Evolutionary conservation across 2,329 filamentous ascomycete genomes (phyloP), one percentile per base, ranked within the genome.

Genomic region (Zymoseptoria pseudotritici): DNA sequence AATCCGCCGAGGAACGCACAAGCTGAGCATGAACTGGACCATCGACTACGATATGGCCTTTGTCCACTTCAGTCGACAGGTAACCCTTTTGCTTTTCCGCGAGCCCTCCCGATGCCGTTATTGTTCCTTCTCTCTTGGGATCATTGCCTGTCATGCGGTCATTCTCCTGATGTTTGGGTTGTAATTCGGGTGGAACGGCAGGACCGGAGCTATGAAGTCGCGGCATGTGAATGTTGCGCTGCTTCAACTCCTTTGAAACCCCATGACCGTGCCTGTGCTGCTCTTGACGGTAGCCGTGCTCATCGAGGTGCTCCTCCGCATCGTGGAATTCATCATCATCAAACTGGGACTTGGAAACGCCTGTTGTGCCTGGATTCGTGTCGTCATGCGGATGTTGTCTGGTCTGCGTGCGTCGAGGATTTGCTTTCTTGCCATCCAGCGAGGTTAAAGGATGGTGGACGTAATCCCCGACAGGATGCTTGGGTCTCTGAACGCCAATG

Each of bases 1-100:
- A 97, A 74, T 97, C 93, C 52, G 85, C 85, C 63, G 91, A 96
- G 59, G 91, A 96, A 49, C 94, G 85, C n/a, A 97, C 86, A 42
- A 97, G 70, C 71, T 97, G 93, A 0, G 89, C 91, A 61, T 86
- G 84, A 2, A 96, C 82, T 0, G 87, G 89, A 19, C 93, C 93
- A 56, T 86, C 83, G 46, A 84, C 65, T 17, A 51, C 53, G 13
- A 67, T 29, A 22, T 61, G 51, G 5, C 58, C 64, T 9, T 65
- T 55, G 13, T 67, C 67, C 21, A 70, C 65, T 20, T 61, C 60
- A 11, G 65, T 58, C 9, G 69, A 70, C 5, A 57, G 46, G 42
- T 71, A 70, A 26, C 62, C 67, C 50, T 69, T 67, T n/a, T 49
- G 57, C 63, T 73, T 73, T 57, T 69, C 70, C 0, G 61, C 57